Conservation (phyloP, 2,329 filamentous ascomycete species). For the Macrophomina phaseolina region DNA sequence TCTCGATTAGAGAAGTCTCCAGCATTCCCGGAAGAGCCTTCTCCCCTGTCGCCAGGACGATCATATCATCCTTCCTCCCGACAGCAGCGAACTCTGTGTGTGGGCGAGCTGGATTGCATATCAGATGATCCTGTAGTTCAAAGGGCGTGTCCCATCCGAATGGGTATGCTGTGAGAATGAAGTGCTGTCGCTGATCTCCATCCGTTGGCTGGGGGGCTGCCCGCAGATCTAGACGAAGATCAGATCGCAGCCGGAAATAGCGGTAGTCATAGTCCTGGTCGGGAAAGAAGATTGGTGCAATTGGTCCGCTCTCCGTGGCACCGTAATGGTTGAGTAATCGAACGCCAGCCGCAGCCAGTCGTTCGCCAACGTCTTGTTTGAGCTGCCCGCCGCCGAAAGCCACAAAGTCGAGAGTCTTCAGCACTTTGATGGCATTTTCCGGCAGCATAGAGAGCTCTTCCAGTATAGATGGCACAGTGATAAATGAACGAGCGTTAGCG, state of each 20-base stretch:
- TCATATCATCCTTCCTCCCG: constrained; percentile 43
- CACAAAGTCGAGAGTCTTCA: constrained; percentile 39
- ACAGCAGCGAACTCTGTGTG: constrained; percentile 36
- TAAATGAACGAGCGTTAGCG: constrained; percentile 34
- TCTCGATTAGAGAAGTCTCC: constrained; percentile 29
- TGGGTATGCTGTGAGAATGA: constrained; percentile 32
- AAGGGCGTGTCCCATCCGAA: constrained; percentile 38
- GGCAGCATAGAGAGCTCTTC: constrained; percentile 37
- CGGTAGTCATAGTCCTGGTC: constrained; percentile 39
- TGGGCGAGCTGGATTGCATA: constrained; percentile 33
- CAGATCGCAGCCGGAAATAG: constrained; percentile 39
- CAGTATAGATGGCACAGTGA: constrained; percentile 45
- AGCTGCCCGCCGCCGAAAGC: constrained; percentile 42
- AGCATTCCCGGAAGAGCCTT: constrained; percentile 36
- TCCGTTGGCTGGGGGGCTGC: constrained; percentile 29
- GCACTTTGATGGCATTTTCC: constrained; percentile 21
- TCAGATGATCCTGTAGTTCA: constrained; percentile 42
- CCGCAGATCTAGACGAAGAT: constrained; percentile 37
- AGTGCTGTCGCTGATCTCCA: constrained; percentile 30
- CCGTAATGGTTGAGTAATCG: constrained; percentile 46
- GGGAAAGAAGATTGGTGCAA: constrained; percentile 43
- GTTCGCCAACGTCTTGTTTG: constrained; percentile 34
- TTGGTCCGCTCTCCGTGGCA: constrained; percentile 42
- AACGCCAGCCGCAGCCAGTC: constrained; percentile 33
- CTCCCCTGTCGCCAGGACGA: constrained; percentile 41